Evolutionary conservation across 2,329 filamentous ascomycete genomes (phyloP).

Genomic region (Hypoxylon sp.): DNA sequence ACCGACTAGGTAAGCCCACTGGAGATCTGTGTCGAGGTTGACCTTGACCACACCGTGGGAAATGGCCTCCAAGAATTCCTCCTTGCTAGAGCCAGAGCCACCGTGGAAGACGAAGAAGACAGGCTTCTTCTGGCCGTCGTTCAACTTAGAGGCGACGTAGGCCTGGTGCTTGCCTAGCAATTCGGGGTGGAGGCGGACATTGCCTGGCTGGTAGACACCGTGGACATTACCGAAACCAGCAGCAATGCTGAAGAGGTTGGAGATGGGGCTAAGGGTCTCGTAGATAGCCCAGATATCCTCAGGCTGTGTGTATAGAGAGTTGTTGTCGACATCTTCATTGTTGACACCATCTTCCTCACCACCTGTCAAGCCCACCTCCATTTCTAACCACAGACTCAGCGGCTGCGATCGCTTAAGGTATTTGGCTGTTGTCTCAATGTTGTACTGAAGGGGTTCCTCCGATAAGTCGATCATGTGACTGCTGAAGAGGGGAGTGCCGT

Average conservation of each 20-base stretch:
- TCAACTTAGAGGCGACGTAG: slow-evolving; percentile 86
- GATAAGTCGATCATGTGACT: slow-evolving; percentile 99
- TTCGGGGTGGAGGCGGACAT: slow-evolving; percentile 96
- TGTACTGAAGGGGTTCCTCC: slow-evolving; percentile 90
- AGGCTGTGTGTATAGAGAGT: slow-evolving; percentile 96
- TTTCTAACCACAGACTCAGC: slow-evolving; percentile 99
- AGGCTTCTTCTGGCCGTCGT: slow-evolving; percentile 83
- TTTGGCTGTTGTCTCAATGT: slow-evolving; percentile 91
- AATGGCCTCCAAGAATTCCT: slow-evolving; percentile 92
- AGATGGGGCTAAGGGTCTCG: slow-evolving; percentile 86
- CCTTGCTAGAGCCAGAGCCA: slow-evolving; percentile 90
- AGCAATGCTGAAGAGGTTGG: slow-evolving; percentile 97
- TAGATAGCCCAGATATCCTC: slow-evolving; percentile 96
- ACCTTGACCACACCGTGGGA: slow-evolving; percentile 97
- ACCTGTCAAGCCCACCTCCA: slow-evolving; percentile 97
- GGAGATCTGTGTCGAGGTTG: slow-evolving; percentile 98
- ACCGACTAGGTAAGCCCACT: slow-evolving; percentile 92
- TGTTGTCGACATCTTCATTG: slow-evolving; percentile 98
- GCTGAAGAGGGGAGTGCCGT: slow-evolving; percentile 93
- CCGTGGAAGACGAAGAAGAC: slow-evolving; percentile 99
- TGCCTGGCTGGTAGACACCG: slow-evolving; percentile 98
- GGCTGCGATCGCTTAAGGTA: slow-evolving; percentile 95
- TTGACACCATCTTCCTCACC: slow-evolving; percentile 98
- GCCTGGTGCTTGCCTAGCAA: slow-evolving; percentile 97
- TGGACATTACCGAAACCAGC: slow-evolving; percentile 99